Conservation (phyloP, 495 filamentous ascomycete species). For the Tetracladium marchalianum region DNA sequence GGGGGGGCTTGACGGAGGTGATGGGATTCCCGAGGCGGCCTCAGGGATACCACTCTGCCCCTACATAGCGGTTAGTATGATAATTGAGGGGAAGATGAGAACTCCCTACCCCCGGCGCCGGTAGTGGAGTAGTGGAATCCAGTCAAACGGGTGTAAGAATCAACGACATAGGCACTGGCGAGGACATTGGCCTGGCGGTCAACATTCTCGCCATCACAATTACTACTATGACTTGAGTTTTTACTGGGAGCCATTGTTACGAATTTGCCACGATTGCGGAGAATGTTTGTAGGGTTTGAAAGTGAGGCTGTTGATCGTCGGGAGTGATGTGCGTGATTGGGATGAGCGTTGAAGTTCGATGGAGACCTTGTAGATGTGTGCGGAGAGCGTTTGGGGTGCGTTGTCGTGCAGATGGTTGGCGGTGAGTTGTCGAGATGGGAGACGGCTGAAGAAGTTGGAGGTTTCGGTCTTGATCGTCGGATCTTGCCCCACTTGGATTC, state of each 20-base stretch:
- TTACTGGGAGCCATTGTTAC: constrained; percentile 48
- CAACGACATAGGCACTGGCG: constrained; percentile 77
- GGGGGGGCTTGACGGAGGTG: constrained; percentile 73
- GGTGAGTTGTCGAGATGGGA: no score
- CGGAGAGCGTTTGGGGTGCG: no score
- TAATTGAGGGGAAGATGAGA: background rate
- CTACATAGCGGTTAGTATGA: constrained; percentile 28
- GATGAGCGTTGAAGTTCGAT: background rate
- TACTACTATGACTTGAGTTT: constrained; percentile 58
- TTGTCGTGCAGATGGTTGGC: no score
- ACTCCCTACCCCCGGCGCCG: constrained; percentile 53
- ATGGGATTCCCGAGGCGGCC: constrained; percentile 65
- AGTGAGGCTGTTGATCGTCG: constrained; percentile 1
- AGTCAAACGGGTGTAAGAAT: constrained; percentile 40
- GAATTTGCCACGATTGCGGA: constrained; percentile 23
- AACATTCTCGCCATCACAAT: constrained; percentile 47
- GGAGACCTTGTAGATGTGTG: no score
- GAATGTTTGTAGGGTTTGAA: background rate
- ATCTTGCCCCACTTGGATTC: no score
- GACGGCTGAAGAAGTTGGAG: no score
- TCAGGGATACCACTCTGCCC: constrained; percentile 97
- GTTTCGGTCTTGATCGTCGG: no score
- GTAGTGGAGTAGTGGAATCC: constrained; percentile 95
- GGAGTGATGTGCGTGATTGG: constrained; percentile 1
- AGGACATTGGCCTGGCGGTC: constrained; percentile 55